Base-by-base conservation (phyloP, 208 protist species). In the Acanthamoeba sp. region DNA sequence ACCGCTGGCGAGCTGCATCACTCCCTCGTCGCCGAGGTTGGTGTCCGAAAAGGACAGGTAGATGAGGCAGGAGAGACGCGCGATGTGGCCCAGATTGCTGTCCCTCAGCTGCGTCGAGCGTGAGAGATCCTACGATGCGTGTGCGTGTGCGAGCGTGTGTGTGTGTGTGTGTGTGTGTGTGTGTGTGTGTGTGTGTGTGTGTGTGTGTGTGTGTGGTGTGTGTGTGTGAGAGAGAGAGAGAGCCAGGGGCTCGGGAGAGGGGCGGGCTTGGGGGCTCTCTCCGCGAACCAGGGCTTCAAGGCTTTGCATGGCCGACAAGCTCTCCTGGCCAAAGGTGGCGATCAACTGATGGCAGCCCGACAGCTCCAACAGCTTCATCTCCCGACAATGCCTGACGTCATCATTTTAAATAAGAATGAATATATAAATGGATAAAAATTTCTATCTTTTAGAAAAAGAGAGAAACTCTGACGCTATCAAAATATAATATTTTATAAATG, bases 1-100 rank as follows among this genome's bases (percentile, higher is more conserved):
- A 84, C 73, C 73, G 20, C 24, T n/a, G 34, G 73, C 73, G 73
- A 84, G 73, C 24, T 84, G 34, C 38, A 84, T 45, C 22, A 84
- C n/a, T 34, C 73, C 73, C 73, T 52, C 22, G 38, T 84, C 38
- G 42, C 73, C 38, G 40, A 84, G n/a, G 40, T 84, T 45, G 38
- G 73, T 84, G 12, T 84, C 73, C 18, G 73, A 45, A 9, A 84
- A 52, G 38, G 27, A 32, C 18, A 84, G 73, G 40, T 36, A 84
- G 38, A n/a, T 45, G 10, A 84, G 40, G 34, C 29, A 22, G 73
- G 73, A 34, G n/a, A 84, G 34, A 5, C 73, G 73, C 27, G 73
- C 73, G 42, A 84, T 45, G 40, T 45, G 22, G 18, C 7, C 29
- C 27, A 84, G 73, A 38, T 84, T 16, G 34, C 24, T 34, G 42